phyloP scores from a whole-genome alignment of 306 rosid species.

The Dalbergia cultrata region DNA sequence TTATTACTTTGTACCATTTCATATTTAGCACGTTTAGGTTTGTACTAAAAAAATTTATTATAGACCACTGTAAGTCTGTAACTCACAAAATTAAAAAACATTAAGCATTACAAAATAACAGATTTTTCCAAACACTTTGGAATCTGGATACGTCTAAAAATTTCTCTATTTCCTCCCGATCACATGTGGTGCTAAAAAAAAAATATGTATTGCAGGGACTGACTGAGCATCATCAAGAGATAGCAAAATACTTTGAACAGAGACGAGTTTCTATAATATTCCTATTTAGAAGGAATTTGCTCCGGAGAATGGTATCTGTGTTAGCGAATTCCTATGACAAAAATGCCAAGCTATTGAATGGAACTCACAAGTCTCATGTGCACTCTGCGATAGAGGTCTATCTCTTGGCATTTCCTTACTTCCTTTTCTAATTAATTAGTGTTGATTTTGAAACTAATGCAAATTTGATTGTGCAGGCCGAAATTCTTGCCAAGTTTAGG shows the following conservation, averaged over 20 bases:
- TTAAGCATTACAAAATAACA: no score
- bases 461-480: slow-evolving; percentile 53
- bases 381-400: slow-evolving; percentile 63
- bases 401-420: background rate
- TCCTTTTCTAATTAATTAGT: background rate
- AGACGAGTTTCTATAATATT: slow-evolving; percentile 63
- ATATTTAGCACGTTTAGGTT: no score
- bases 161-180: background rate
- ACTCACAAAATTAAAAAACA: no score
- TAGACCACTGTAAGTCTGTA: no score
- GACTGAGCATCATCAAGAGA: slow-evolving; percentile 61
- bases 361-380: slow-evolving; percentile 78
- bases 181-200: background rate
- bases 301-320: slow-evolving; percentile 72
- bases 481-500: slow-evolving; percentile 64
- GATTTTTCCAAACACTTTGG: no score
- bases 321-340: slow-evolving; percentile 69
- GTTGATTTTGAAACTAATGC: slow-evolving; percentile 22
- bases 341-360: slow-evolving; percentile 66
- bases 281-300: slow-evolving; percentile 72
- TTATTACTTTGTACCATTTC: no score
- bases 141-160: background rate
- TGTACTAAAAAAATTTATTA: no score
- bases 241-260: slow-evolving; percentile 61
- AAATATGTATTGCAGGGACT: slow-evolving; percentile 48